A percentile compares a stretch with the other conserved stretches of the same genome.
These are phyloP conservation scores for Beauveria varroae DNA, from an alignment of 2,329 filamentous ascomycete species.

Conservation along the genomic window DNA sequence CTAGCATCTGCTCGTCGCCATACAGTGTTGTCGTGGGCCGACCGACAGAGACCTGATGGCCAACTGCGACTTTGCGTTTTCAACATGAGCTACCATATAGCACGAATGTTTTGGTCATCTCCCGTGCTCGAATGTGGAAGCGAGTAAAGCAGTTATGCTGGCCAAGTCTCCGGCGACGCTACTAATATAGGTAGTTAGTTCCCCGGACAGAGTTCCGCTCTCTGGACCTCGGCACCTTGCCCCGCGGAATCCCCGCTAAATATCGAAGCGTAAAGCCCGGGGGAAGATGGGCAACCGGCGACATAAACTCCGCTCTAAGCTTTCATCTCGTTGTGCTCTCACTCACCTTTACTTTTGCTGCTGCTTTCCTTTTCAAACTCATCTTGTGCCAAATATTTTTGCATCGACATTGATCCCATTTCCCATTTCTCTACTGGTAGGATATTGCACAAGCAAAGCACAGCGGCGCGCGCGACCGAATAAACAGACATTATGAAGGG, in stretches of 20 bases:
- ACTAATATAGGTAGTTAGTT: not conserved
- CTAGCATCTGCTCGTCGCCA: no score
- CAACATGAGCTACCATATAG: no score
- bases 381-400: not conserved
- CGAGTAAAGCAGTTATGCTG: not conserved
- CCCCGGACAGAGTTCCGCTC: no score
- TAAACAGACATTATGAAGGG: slow-evolving; percentile 54
- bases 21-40: no score
- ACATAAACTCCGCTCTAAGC: not conserved
- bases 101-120: no score
- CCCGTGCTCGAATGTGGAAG: no score
- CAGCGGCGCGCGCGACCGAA: not conserved
- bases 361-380: not conserved
- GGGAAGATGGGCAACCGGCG: not conserved
- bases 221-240: slow-evolving; percentile 1
- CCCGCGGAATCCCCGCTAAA: not conserved
- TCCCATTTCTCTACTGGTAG: not conserved
- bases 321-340: not conserved
- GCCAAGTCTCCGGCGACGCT: not conserved
- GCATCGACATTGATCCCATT: not conserved
- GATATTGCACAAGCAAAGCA: not conserved
- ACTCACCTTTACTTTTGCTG: not conserved
- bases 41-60: no score
- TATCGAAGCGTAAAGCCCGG: not conserved
- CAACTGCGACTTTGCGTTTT: no score